phyloP scores from a whole-genome alignment of 116 monocot genomes.

The Zostera marina region DNA sequence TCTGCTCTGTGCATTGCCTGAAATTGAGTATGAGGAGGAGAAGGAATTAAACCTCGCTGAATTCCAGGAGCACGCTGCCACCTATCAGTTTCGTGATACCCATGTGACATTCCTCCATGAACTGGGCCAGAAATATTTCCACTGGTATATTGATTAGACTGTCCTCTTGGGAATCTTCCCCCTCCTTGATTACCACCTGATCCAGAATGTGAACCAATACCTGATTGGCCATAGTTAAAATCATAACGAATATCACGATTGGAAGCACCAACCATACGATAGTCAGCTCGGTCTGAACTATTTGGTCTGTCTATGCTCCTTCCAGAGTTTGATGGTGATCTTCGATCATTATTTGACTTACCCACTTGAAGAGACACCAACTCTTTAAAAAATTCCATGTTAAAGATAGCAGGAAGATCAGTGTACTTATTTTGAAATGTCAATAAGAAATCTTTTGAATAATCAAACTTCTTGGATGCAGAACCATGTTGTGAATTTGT shows the following conservation, averaged over 20 bases:
- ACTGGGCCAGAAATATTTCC: constrained; percentile 48
- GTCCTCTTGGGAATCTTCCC: constrained; percentile 51
- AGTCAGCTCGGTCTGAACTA: constrained; percentile 29
- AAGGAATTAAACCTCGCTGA: constrained; percentile 66
- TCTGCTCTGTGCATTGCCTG: constrained; percentile 76
- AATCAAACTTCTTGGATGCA: constrained; percentile 15
- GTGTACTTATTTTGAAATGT: constrained; percentile 32
- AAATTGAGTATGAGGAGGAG: constrained; percentile 48
- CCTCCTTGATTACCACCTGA: constrained; percentile 49
- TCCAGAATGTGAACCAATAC: constrained; percentile 28
- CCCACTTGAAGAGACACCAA: constrained; percentile 19
- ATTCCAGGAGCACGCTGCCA: constrained; percentile 43
- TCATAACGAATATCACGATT: constrained; percentile 27
- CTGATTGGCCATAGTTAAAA: constrained; percentile 15
- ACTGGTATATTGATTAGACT: constrained; percentile 33
- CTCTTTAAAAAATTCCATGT: constrained; percentile 34
- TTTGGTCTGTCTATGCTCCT: constrained; percentile 34
- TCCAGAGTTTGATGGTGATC: constrained; percentile 42
- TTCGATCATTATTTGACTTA: constrained; percentile 16
- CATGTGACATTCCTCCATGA: constrained; percentile 28
- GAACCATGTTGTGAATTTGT: constrained; percentile 3
- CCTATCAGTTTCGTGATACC: constrained; percentile 56
- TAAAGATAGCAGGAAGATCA: constrained; percentile 54
- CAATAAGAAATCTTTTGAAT: constrained; percentile 70
- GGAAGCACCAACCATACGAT: constrained; percentile 18